Conservation (phyloP, 148 eudicot species). For the Vaccinium macrocarpon region DNA sequence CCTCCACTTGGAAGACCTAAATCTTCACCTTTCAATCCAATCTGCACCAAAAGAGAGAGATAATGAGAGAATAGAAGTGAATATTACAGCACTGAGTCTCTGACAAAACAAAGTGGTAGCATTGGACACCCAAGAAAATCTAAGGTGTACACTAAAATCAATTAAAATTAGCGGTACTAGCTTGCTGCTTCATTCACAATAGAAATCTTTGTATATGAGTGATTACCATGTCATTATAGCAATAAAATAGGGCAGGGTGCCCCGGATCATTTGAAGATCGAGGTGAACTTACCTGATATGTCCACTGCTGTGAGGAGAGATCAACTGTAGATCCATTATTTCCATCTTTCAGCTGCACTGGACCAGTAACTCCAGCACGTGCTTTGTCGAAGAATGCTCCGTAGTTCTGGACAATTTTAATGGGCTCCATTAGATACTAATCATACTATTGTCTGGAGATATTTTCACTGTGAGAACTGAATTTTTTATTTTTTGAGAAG, state of each 20-base stretch:
- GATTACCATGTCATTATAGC: background rate
- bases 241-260: background rate
- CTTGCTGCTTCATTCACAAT: background rate
- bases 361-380: slow-evolving; percentile 86
- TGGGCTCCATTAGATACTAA: slow-evolving; percentile 3
- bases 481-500: too few species aligned
- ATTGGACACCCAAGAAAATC: background rate
- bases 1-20: slow-evolving; percentile 45
- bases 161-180: background rate
- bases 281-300: slow-evolving; percentile 69
- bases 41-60: slow-evolving; percentile 22
- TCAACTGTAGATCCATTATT: slow-evolving; percentile 44
- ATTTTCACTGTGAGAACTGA: background rate
- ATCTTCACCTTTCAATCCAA: slow-evolving; percentile 56
- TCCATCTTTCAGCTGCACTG: slow-evolving; percentile 57
- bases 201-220: background rate
- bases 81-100: background rate
- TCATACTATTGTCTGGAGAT: background rate
- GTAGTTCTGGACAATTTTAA: slow-evolving; percentile 56
- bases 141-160: background rate
- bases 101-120: background rate
- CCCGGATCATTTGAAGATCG: background rate
- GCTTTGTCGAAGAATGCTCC: slow-evolving; percentile 70
- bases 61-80: background rate
- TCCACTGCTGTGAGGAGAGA: slow-evolving; percentile 76